Evolutionary conservation across 495 filamentous ascomycete species (phyloP), one percentile per base, ranked within the genome.

Genomic region (Hypoxylon trugodes): DNA sequence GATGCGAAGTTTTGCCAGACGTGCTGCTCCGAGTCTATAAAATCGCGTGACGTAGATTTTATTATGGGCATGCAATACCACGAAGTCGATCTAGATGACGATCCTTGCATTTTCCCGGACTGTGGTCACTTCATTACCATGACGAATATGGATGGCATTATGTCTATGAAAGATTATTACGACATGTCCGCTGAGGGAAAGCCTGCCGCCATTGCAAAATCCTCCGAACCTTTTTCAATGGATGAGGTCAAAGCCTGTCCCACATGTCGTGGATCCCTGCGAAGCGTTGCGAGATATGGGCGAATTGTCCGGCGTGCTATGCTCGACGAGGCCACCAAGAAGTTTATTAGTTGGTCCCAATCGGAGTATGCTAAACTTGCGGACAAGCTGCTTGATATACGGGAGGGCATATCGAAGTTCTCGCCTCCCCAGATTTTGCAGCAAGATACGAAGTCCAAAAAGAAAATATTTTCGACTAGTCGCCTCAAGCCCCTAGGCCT

Each of bases 101-200:
- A 82, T 13, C 89, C 89, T 10, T 82, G 81, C 62, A 81, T 92
- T 9, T 79, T 93, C 35, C 85, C 84, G 0, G 69, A 73, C n/a
- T 93, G 90, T 73, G 87, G 87, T 0, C 90, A 93, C 66, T 79
- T 90, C 52, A 72, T 87, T 19, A 89, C 86, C 0, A 61, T 86
- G 6, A 73, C 79, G 19, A 88, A 75, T 7, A 80, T 93, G 77
- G 90, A 94, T 65, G 84, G 82, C 2, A 74, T 80, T n/a, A 84
- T 93, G 80, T 81, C 79, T 0, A 83, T 93, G 65, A 67, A 69
- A 16, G 77, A 81, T 6, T 76, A 84, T 59, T 93, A 92, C 70
- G 73, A 74, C 2, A 72, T 81, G 21, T 76, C 85, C 51, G 61
- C 35, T 1, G 84, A 79, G 0, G 73, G 59, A 15, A 56, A 51